Base-by-base conservation (phyloP, 129 eudicot genomes). In the Lactuca sativa region DNA sequence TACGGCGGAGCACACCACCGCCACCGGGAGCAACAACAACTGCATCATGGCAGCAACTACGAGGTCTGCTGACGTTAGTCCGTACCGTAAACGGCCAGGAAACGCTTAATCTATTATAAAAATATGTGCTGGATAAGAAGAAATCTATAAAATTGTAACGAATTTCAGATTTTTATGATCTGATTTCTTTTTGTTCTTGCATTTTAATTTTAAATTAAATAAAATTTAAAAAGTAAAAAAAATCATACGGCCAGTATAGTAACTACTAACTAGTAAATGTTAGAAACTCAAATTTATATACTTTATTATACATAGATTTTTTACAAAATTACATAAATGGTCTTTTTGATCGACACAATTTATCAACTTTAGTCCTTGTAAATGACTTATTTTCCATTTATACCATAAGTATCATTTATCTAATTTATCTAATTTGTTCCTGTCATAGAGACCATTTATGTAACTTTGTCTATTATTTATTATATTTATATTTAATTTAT, bases 11-110 rank as follows among this genome's bases (percentile, higher is more conserved):
- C 64, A 63, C 55, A 73, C 37, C 70, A 38, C 18, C 18, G 32
- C 47, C 31, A n/a, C 40, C 64, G 30, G 12, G 38, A 40, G 0
- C 70, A 9, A 36, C 77, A 36, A 13, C 52, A 61, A 11, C 31
- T 56, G 9, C 72, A 64, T 57, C 71, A 74, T 15, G 57, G 66
- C 49, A 64, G 64, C 59, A 78, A 78, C 58, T 75, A 70, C 54
- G 66, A 79, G 77, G 72, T 82, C 8, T 87, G 95, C 79, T 87
- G 72, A 67, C 53, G 61, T 33, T 68, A 56, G 73, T 64, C 61
- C 25, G 30, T 25, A 43, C 21, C 64, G 31, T 31, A 0, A 58
- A 49, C 17, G 62, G 66, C 31, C 2, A 44, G 16, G 66, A 31
- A 70, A 13, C 13, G 36, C 37, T 43, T 41, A 43, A 41, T 60